Conservation (phyloP, 441 rosid genomes). For the Iberis amara region DNA sequence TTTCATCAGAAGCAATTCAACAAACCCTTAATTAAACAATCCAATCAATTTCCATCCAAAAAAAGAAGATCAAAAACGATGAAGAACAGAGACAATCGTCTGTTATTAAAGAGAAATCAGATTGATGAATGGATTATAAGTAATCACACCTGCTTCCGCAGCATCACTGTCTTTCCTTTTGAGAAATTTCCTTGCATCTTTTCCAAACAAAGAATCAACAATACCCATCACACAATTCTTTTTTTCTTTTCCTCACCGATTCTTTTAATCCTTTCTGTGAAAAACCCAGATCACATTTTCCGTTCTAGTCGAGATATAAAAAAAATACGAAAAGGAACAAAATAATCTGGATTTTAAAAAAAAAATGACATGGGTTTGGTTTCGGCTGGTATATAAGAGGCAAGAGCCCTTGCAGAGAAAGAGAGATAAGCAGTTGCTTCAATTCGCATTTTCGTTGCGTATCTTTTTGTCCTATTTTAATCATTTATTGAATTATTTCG, state of each 20-base stretch:
- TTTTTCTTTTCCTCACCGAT: too few species aligned
- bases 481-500: too few species aligned
- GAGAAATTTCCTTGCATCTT: slow-evolving; percentile 48
- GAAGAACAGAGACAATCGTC: slow-evolving; percentile 9
- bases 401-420: slow-evolving; percentile 12
- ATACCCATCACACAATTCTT: slow-evolving; percentile 37
- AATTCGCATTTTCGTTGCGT: slow-evolving; percentile 30
- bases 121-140: background rate
- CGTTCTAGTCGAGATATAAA: slow-evolving; percentile 9
- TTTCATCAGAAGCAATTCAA: slow-evolving; percentile 15
- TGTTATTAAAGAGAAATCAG: background rate
- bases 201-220: slow-evolving; percentile 45
- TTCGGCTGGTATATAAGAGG: slow-evolving; percentile 9
- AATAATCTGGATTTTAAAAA: background rate
- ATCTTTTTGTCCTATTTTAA: slow-evolving; percentile 14
- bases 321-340: slow-evolving; percentile 6
- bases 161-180: slow-evolving; percentile 93
- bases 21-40: slow-evolving; percentile 18
- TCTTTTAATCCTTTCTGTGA: background rate
- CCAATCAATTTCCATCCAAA: background rate
- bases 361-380: slow-evolving; percentile 15
- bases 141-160: slow-evolving; percentile 66
- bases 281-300: slow-evolving; percentile 28
- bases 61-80: background rate
- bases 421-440: slow-evolving; percentile 24